Evolutionary conservation across 108 stramenopile species (phyloP).

Genomic region (Asterionellopsis glacialis): DNA sequence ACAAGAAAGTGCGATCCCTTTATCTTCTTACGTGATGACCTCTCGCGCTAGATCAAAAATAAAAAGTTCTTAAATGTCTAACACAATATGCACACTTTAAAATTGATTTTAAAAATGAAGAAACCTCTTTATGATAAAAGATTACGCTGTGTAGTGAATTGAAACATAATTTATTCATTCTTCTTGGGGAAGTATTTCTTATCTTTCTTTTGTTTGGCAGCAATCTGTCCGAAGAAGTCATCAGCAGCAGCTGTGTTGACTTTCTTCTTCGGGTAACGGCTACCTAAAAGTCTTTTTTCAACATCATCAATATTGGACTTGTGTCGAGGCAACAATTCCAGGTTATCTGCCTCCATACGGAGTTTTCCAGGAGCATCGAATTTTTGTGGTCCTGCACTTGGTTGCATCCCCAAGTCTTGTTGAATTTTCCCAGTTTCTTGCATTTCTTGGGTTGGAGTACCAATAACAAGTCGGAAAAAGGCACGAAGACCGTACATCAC

Average conservation of each 20-base stretch:
- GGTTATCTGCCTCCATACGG: slow-evolving; percentile 74
- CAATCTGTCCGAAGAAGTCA: slow-evolving; percentile 3
- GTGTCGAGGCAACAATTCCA: slow-evolving; percentile 67
- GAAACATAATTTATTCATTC: too few species aligned
- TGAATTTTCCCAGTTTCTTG: slow-evolving; percentile 46
- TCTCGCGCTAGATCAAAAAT: too few species aligned
- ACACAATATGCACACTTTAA: too few species aligned
- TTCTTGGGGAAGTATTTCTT: background rate
- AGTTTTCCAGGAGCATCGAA: slow-evolving; percentile 65
- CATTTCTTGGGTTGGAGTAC: slow-evolving; percentile 74
- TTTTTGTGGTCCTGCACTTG: slow-evolving; percentile 37
- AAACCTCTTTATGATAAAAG: too few species aligned
- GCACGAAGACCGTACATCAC: slow-evolving; percentile 95
- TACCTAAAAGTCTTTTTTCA: slow-evolving; percentile 69
- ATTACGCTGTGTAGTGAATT: too few species aligned
- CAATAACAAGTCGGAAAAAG: slow-evolving; percentile 87
- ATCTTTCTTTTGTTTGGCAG: slow-evolving; percentile 9
- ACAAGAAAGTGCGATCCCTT: too few species aligned
- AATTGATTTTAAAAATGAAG: too few species aligned
- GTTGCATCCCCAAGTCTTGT: slow-evolving; percentile 39
- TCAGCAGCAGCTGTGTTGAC: background rate
- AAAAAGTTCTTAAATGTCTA: too few species aligned
- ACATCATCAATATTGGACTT: slow-evolving; percentile 63
- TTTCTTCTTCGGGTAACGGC: slow-evolving; percentile 65
- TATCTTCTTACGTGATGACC: too few species aligned